A percentile compares a stretch with the other conserved stretches of the same genome.
These are phyloP conservation scores for Mortierella sp. DNA, from an alignment of 371 early-diverging fungal genomes.

Conservation along the genomic window DNA sequence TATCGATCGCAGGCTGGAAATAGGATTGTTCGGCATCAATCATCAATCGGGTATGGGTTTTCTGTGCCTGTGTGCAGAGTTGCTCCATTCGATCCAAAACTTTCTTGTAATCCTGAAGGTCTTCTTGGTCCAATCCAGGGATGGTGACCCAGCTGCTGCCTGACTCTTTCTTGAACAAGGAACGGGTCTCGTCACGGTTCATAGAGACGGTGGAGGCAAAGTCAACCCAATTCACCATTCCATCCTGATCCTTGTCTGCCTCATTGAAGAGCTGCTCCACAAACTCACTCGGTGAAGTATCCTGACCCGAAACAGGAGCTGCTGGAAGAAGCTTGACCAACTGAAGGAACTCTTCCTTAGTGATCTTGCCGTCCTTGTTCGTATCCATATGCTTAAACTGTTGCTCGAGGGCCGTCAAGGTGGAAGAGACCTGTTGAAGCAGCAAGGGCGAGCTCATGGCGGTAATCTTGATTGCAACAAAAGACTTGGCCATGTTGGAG, in stretches of 20 bases:
- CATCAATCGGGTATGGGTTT: conserved; percentile 79
- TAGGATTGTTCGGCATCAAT: conserved; percentile 96
- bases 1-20: conserved; percentile 94
- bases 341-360: conserved; percentile 45
- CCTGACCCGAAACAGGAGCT: conserved; percentile 21
- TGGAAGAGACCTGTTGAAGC: conserved; percentile 77
- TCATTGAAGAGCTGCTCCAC: conserved; percentile 55
- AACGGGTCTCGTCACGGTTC: conserved; percentile 61
- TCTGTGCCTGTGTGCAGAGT: conserved; percentile 70
- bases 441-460: conserved; percentile 83
- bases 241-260: conserved; percentile 62
- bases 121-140: conserved; percentile 57
- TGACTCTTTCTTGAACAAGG: conserved; percentile 53
- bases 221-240: conserved; percentile 71
- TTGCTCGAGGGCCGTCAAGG: conserved; percentile 55
- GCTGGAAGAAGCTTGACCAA: conserved; percentile 55
- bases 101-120: conserved; percentile 78
- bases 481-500: conserved; percentile 66
- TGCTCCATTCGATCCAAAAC: conserved; percentile 72
- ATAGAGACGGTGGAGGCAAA: conserved; percentile 67
- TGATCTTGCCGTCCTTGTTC: conserved; percentile 61
- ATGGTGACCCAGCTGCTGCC: conserved; percentile 8
- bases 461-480: conserved; percentile 92
- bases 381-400: conserved; percentile 57
- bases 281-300: conserved; percentile 5